Base-by-base conservation (phyloP, 1,284 basidiomycete genomes). In the Leucoagaricus sp. region DNA sequence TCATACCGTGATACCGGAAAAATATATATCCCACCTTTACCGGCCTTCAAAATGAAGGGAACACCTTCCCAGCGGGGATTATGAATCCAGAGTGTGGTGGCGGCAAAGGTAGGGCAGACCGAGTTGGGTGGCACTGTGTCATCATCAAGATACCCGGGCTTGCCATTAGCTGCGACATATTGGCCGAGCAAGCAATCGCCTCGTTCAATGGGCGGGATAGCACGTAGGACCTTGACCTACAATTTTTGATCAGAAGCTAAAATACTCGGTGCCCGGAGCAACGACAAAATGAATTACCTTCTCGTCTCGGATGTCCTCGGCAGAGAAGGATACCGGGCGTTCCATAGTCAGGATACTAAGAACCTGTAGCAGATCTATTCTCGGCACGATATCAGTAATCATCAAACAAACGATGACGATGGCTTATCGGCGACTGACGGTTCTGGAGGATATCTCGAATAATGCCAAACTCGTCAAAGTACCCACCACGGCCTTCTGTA, bases 391-490 rank as follows among this genome's bases (percentile, higher is more conserved):
- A 53, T 58, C 28, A 62, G 49, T 34, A 26, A n/a, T 49, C 31
- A 25, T 19, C 17, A 26, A 42, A 41, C 41, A 25, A 38, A 38
- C 8, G 6, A n/a, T 52, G 29, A 46, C 51, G 51, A 49, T 46
- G 49, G 59, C 55, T 60, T 41, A 52, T 46, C 50, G 46, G 15
- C 19, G 21, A 83, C 93, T 76, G 72, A 96, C 94, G 95, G 78
- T 98, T 98, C 79, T 98, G 95, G 68, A 95, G 81, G 60, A 98
- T 83, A 73, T 98, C 95, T 70, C 95, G 89, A 72, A 98, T 96
- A 72, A 98, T 96, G 60, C 95, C 95, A 75, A 97, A 98, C 75
- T 97, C 95, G 74, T 98, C 95, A 79, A 98, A 98, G 83, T 98
- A 98, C 25, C 96, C 95, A 36, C 95, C 95, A 65, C 95, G 91